Percentiles rank a stretch among this genome's conserved stretches.
Conservation (phyloP, 1,284 basidiomycete species). For the Tilletia horrida region DNA sequence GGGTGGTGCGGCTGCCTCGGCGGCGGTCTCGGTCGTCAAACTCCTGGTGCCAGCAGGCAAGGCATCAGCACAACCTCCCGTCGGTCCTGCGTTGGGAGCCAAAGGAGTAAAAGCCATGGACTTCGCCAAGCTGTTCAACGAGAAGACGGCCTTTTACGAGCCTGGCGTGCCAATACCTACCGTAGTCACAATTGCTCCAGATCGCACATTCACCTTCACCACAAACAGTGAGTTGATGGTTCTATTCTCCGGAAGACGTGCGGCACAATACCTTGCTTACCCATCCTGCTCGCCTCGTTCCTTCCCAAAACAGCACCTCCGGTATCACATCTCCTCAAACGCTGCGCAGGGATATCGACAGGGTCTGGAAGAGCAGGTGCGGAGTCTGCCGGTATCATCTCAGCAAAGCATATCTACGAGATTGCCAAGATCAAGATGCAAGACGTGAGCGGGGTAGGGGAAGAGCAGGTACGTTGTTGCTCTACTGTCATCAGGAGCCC, state of each 20-base stretch:
- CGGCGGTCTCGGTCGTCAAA: constrained; percentile 56
- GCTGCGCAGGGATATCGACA: constrained; percentile 84
- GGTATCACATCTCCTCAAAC: constrained; percentile 81
- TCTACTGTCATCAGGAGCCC: not conserved
- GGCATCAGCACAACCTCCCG: constrained; percentile 90
- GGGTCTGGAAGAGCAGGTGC: constrained; percentile 66
- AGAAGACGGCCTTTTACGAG: constrained; percentile 79
- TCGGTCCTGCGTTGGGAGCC: constrained; percentile 94
- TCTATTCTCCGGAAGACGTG: not conserved
- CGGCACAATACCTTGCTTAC: no score
- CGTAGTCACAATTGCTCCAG: constrained; percentile 84
- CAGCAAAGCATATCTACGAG: constrained; percentile 96
- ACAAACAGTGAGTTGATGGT: constrained; percentile 39
- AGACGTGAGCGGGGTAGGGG: constrained; percentile 59
- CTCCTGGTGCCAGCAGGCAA: constrained; percentile 88
- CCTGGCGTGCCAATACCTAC: constrained; percentile 85
- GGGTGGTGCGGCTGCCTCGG: constrained; percentile 35
- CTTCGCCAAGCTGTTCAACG: constrained; percentile 50
- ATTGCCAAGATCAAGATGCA: constrained; percentile 94
- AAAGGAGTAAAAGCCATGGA: constrained; percentile 99
- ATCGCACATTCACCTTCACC: constrained; percentile 85
- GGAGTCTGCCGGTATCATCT: constrained; percentile 71
- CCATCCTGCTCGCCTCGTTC: not conserved
- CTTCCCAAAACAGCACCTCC: constrained; percentile 67
- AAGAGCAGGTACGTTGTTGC: constrained; percentile 3